Evolutionary conservation across 2,329 filamentous ascomycete genomes (phyloP).

Genomic region (Ceratocystis lukuohia): DNA sequence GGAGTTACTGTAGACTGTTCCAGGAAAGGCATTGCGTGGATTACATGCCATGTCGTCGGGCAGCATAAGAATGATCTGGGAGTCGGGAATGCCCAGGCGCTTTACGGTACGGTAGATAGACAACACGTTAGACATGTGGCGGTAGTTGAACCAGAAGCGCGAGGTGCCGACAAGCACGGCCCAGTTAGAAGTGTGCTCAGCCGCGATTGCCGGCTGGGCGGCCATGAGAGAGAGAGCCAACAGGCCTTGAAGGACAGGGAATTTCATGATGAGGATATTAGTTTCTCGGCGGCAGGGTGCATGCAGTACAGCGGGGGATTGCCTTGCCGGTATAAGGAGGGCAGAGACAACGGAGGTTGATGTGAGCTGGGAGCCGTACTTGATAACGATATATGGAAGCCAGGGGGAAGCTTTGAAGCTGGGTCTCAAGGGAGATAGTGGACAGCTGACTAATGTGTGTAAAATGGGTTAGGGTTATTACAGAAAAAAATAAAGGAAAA

Average conservation of each 20-base stretch:
- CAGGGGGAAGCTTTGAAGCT: too few species aligned
- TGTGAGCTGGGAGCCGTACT: too few species aligned
- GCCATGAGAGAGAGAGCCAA: constrained; percentile 30
- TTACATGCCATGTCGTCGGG: constrained; percentile 99
- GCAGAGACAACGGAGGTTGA: too few species aligned
- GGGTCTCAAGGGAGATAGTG: too few species aligned
- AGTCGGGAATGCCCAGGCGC: constrained; percentile 91
- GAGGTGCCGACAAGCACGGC: constrained; percentile 97
- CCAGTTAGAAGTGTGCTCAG: constrained; percentile 96
- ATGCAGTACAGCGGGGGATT: not conserved
- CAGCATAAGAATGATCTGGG: constrained; percentile 99
- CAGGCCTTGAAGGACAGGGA: constrained; percentile 32
- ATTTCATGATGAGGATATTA: constrained; percentile 26
- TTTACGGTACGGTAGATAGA: constrained; percentile 97
- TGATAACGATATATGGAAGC: too few species aligned
- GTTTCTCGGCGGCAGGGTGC: not conserved
- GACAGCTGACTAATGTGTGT: too few species aligned
- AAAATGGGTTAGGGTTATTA: too few species aligned
- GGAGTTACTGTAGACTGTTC: constrained; percentile 96
- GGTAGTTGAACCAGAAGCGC: constrained; percentile 99
- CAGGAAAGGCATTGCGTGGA: constrained; percentile 92
- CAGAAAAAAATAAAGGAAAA: too few species aligned
- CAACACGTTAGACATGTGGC: constrained; percentile 92
- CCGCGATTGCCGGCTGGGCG: constrained; percentile 32
- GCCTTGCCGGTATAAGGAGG: too few species aligned